phyloP scores from a whole-genome alignment of 2,329 filamentous ascomycete species.

The Venturia nashicola region DNA sequence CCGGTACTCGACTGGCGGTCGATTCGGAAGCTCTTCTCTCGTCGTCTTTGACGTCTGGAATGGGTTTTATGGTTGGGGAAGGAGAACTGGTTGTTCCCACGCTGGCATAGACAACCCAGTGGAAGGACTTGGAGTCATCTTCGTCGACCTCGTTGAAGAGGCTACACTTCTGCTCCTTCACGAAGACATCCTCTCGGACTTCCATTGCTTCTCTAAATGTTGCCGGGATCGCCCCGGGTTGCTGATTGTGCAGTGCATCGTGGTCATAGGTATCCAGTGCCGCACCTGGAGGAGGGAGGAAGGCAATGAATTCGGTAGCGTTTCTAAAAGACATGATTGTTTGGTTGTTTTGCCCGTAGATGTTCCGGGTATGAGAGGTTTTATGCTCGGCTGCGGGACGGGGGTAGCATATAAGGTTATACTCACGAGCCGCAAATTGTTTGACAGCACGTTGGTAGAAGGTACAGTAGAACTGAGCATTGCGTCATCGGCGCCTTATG shows the following conservation, averaged over 20 bases:
- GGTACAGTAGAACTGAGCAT: not conserved
- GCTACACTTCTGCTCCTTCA: constrained; percentile 43
- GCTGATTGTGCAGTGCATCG: constrained; percentile 20
- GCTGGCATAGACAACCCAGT: constrained; percentile 76
- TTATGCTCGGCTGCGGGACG: not conserved
- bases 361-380: not conserved
- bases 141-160: constrained; percentile 64
- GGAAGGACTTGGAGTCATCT: constrained; percentile 68
- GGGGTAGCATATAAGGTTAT: too few relatives aligned
- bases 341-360: not conserved
- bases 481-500: not conserved
- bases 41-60: constrained; percentile 26
- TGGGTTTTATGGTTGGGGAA: constrained; percentile 12
- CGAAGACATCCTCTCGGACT: constrained; percentile 45
- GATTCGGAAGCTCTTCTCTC: constrained; percentile 22
- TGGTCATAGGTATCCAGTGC: constrained; percentile 25
- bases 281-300: constrained; percentile 23
- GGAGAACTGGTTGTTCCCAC: constrained; percentile 31
- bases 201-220: constrained; percentile 42
- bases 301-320: constrained; percentile 27
- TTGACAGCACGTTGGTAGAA: too few relatives aligned
- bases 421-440: too few relatives aligned
- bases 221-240: constrained; percentile 27
- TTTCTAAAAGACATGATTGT: not conserved
- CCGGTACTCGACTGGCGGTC: constrained; percentile 38